Percentiles rank a stretch among this genome's conserved stretches.
Evolutionary conservation across 164 flowering plant genomes (phyloP).

Genomic region (Vitis rotundifolia): DNA sequence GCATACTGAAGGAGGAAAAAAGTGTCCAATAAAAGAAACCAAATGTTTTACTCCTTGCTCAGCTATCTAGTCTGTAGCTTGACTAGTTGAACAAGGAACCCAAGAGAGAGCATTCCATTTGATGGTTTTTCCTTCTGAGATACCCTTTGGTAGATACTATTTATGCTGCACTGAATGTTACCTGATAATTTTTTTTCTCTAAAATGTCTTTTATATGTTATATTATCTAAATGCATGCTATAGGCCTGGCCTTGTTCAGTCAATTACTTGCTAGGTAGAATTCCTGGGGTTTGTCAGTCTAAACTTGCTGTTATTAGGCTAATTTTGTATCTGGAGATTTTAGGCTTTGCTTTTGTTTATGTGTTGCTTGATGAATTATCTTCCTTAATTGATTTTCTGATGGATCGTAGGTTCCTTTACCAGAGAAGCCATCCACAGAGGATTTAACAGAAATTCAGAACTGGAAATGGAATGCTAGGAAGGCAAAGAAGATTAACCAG

Average conservation of each 20-base stretch:
- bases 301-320: background rate
- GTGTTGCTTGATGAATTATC: background rate
- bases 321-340: background rate
- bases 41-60: no score
- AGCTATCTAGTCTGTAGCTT: no score
- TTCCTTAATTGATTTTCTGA: conserved; percentile 9
- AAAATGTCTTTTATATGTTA: background rate
- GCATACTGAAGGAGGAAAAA: no score
- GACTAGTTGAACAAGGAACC: no score
- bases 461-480: conserved; percentile 73
- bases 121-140: background rate
- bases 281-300: background rate
- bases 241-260: background rate
- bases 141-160: background rate
- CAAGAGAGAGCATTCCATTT: no score
- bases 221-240: background rate
- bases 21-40: no score
- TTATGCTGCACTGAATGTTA: no score
- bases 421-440: conserved; percentile 63
- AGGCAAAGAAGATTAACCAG: conserved; percentile 72
- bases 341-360: background rate
- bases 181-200: background rate
- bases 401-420: conserved; percentile 56
- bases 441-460: conserved; percentile 55
- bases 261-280: background rate